phyloP scores from a whole-genome alignment of 345 rosid genomes.

The Lepidium sativum region DNA sequence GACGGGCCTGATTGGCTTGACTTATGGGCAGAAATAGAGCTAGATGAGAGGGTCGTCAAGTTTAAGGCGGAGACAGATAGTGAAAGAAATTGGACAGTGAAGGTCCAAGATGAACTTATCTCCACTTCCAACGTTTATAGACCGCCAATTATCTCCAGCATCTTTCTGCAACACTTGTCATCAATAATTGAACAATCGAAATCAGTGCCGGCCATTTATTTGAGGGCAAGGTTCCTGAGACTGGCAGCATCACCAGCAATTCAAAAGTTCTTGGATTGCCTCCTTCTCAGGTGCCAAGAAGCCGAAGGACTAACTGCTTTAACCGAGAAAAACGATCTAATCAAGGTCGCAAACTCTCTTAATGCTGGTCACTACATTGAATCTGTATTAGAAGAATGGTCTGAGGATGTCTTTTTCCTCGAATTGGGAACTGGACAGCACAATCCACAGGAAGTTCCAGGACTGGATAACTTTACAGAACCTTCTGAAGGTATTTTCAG shows the following conservation, averaged over 20 bases:
- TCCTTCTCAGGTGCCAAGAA: slow-evolving; percentile 76
- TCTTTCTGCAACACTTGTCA: slow-evolving; percentile 45
- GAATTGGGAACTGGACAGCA: slow-evolving; percentile 50
- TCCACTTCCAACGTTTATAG: slow-evolving; percentile 55
- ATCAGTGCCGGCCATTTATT: slow-evolving; percentile 45
- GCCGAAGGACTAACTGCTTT: slow-evolving; percentile 93
- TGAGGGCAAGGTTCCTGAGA: slow-evolving; percentile 69
- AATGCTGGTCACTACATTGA: slow-evolving; percentile 66
- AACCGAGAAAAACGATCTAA: slow-evolving; percentile 66
- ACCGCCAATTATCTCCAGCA: slow-evolving; percentile 57
- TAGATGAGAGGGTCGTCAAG: slow-evolving; percentile 53
- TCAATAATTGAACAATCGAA: slow-evolving; percentile 58
- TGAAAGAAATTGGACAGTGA: slow-evolving; percentile 65
- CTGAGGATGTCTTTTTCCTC: slow-evolving; percentile 78
- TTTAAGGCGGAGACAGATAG: slow-evolving; percentile 47
- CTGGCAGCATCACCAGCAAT: slow-evolving; percentile 55
- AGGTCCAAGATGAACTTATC: slow-evolving; percentile 48
- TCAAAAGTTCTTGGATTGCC: slow-evolving; percentile 53
- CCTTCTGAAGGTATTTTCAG: slow-evolving; percentile 45
- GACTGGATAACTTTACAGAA: slow-evolving; percentile 13
- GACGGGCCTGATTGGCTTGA: slow-evolving; percentile 91
- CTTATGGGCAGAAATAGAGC: slow-evolving; percentile 84
- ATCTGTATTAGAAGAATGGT: slow-evolving; percentile 69
- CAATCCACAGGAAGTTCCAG: slow-evolving; percentile 30
- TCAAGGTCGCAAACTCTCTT: slow-evolving; percentile 63